Evolutionary conservation across 208 protist species (phyloP).

Genomic region (Leishmania turanica): DNA sequence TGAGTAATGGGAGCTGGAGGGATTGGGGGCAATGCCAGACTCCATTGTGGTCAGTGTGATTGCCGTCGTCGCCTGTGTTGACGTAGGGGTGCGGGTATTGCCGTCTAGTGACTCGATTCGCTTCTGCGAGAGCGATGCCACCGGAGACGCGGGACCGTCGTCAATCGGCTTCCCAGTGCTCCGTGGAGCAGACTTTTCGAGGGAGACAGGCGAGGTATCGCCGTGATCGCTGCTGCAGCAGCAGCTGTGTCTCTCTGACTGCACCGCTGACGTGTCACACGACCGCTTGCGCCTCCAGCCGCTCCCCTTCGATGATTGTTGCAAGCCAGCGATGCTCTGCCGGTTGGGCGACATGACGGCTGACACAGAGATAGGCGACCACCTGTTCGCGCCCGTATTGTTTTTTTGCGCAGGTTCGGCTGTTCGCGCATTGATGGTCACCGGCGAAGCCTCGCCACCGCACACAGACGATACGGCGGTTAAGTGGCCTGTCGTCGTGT

Average conservation of each 20-base stretch:
- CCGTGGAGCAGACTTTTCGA: background rate
- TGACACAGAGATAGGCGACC: background rate
- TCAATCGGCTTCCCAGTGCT: background rate
- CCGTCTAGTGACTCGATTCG: background rate
- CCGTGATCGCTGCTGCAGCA: background rate
- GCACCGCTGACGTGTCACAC: background rate
- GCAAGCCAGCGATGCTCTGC: background rate
- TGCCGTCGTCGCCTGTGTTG: background rate
- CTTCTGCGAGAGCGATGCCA: background rate
- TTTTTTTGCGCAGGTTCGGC: background rate
- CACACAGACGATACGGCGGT: conserved; percentile 9
- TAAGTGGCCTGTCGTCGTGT: background rate
- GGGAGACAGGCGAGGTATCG: conserved; percentile 7
- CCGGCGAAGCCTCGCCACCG: conserved; percentile 1
- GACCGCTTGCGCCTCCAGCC: background rate
- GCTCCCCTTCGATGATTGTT: background rate
- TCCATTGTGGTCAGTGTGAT: background rate
- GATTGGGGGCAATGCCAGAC: background rate
- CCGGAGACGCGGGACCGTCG: background rate
- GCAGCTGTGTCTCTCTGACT: background rate
- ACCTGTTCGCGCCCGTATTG: background rate
- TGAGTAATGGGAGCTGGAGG: background rate
- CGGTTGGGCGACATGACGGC: background rate
- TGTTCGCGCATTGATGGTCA: background rate
- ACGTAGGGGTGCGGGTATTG: background rate